Evolutionary conservation across 2,329 filamentous ascomycete genomes (phyloP).

Genomic region (Juglanconis juglandina): DNA sequence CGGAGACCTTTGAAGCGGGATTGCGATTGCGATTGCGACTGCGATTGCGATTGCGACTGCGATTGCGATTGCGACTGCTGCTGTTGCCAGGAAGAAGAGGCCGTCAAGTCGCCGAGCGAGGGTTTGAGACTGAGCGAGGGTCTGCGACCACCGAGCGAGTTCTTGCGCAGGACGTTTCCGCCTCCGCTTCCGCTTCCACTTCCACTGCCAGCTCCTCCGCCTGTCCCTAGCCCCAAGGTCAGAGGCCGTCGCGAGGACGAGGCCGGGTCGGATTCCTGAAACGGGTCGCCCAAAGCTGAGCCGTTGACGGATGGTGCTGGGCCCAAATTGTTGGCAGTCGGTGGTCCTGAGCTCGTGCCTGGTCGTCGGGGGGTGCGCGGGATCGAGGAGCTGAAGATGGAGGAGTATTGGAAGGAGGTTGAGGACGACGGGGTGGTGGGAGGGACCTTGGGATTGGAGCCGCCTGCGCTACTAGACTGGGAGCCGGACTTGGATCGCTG

Average conservation of each 20-base stretch:
- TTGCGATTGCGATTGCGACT: background rate
- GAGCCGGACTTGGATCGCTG: too few species aligned
- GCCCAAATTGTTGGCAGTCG: background rate
- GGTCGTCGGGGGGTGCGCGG: slow-evolving; percentile 24
- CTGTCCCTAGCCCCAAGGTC: too few species aligned
- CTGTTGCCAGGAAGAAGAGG: slow-evolving; percentile 26
- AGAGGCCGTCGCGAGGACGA: background rate
- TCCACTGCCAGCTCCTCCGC: background rate
- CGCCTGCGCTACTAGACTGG: background rate
- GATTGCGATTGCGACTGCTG: background rate
- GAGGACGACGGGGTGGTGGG: slow-evolving; percentile 7
- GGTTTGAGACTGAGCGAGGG: slow-evolving; percentile 51
- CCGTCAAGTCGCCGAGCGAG: slow-evolving; percentile 30
- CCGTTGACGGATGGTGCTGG: background rate
- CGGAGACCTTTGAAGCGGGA: slow-evolving; percentile 10
- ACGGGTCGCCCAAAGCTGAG: slow-evolving; percentile 16
- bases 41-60: too few species aligned
- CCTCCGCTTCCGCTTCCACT: background rate
- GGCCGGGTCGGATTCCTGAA: background rate
- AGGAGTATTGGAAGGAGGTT: slow-evolving; percentile 19
- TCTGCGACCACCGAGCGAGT: slow-evolving; percentile 38
- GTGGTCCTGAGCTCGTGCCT: slow-evolving; percentile 32
- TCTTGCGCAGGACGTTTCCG: slow-evolving; percentile 38
- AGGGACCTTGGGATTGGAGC: slow-evolving; percentile 18
- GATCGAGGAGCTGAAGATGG: slow-evolving; percentile 17